A percentile compares a stretch with the other conserved stretches of the same genome.
These are phyloP conservation scores for Candida frijolesensis DNA, from an alignment of 1,139 yeast species.

Conservation along the genomic window DNA sequence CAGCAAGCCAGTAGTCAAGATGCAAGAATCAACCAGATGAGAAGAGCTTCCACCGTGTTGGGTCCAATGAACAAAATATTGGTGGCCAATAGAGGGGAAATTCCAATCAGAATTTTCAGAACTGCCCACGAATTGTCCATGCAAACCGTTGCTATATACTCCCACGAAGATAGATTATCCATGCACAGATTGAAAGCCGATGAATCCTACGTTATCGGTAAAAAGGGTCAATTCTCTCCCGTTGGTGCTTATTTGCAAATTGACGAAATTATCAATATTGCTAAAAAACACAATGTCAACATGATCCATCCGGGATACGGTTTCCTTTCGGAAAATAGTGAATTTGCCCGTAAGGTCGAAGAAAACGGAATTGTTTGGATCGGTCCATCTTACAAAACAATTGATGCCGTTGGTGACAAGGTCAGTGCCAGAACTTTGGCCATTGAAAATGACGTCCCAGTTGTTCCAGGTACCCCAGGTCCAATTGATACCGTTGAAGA, in stretches of 20 bases:
- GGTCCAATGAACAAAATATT: conserved; percentile 73
- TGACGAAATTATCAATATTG: conserved; percentile 92
- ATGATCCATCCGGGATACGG: conserved; percentile 99
- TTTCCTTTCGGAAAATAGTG: conserved; percentile 90
- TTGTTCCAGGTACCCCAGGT: conserved; percentile 98
- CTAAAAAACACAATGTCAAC: conserved; percentile 82
- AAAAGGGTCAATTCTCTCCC: conserved; percentile 86
- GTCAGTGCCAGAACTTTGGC: conserved; percentile 94
- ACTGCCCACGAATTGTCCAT: conserved; percentile 97
- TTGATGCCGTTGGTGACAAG: conserved; percentile 97
- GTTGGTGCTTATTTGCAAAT: conserved; percentile 96
- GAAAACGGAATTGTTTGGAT: conserved; percentile 94
- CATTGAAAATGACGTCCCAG: conserved; percentile 78
- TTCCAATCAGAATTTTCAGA: conserved; percentile 87
- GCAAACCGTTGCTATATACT: conserved; percentile 97
- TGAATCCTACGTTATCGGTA: conserved; percentile 91
- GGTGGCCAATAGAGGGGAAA: conserved; percentile 97
- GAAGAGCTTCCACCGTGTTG: conserved; percentile 63
- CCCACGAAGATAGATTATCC: conserved; percentile 92
- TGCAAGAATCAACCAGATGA: conserved; percentile 45
- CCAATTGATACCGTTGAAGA: conserved; percentile 84
- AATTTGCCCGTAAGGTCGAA: conserved; percentile 89
- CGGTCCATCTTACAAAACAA: conserved; percentile 88
- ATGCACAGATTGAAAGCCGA: conserved; percentile 95
- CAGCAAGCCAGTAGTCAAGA: conserved; percentile 22